Base-by-base conservation (phyloP, 2,329 filamentous ascomycete species). In the Colletotrichum costaricense region DNA sequence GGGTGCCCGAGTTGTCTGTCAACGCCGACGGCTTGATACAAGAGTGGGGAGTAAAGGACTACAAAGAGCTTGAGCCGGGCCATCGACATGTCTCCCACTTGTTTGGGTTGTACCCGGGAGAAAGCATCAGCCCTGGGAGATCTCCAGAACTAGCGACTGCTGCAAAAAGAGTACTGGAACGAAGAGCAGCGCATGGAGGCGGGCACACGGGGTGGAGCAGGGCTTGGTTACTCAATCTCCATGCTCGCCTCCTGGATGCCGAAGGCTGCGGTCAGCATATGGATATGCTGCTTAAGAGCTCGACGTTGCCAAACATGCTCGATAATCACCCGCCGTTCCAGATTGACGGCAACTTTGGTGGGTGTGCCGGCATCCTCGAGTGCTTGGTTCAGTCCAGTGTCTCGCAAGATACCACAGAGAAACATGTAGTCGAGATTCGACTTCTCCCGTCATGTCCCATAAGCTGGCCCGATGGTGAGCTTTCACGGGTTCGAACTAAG, bases 71-170 rank as follows among this genome's bases (percentile, higher is more conserved):
- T 4, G 87, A 88, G 60, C 85, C 84, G 0, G 86, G 86, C 0
- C 87, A 89, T 72, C 82, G 87, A 1, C 88, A 89, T 63, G 81
- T 88, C 4, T 88, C 86, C 0, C 87, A 87, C 70, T 80, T 88
- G 0, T 88, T 85, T 73, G 86, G 82, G 0, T 80, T 89, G 3
- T 85, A 85, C 65, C 87, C 88, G 0, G 75, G 76, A 1, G 78
- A 80, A 5, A 81, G 81, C 1, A 80, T 78, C 12, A 79, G 76
- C 8, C 77, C 79, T 0, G 8, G 26, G 14, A 72, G 54, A 11
- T 62, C 72, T 3, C 65, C 68, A 22, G 65, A 72, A 2, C 54
- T 82, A 4, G 75, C 76, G 1, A 72, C 75, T 0, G 81, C 82
- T 6, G 80, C 81, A 1, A 76, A 69, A 19, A 77, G 74, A 6